phyloP scores from a whole-genome alignment of 163 green algal genomes.

The Chlamydomonas reinhardtii region DNA sequence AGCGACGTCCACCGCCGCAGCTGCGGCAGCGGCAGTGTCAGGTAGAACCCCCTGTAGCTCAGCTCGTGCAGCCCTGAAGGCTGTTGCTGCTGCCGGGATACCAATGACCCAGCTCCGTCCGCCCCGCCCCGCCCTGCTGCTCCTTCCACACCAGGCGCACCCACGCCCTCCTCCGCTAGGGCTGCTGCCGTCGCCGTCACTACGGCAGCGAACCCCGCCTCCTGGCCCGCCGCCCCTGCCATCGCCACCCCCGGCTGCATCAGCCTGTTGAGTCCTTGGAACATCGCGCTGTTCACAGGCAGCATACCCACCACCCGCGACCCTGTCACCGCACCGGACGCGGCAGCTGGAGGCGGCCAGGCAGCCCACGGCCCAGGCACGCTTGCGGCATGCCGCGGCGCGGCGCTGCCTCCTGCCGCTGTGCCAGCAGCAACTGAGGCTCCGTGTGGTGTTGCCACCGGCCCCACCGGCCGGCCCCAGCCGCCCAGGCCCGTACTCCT shows the following conservation, averaged over 20 bases:
- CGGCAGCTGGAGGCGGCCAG: background rate
- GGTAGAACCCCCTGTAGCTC: background rate
- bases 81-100: no score
- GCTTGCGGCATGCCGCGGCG: background rate
- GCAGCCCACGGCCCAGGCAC: background rate
- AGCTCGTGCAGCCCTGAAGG: background rate
- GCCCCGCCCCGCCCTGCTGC: no score
- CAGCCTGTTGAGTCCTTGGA: background rate
- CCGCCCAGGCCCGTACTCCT: no score
- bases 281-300: conserved; percentile 8
- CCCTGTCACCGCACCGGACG: background rate
- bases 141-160: no score
- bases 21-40: conserved; percentile 16
- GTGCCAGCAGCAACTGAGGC: background rate
- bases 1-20: conserved; percentile 13
- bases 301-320: background rate
- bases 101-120: no score
- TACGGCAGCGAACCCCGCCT: background rate
- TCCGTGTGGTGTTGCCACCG: no score
- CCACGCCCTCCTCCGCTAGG: background rate
- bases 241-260: no score
- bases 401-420: no score
- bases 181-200: no score
- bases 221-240: background rate
- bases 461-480: no score